These are phyloP conservation scores for Circinella umbellata DNA, from an alignment of 371 early-diverging fungal genomes.

Conservation along the genomic window DNA sequence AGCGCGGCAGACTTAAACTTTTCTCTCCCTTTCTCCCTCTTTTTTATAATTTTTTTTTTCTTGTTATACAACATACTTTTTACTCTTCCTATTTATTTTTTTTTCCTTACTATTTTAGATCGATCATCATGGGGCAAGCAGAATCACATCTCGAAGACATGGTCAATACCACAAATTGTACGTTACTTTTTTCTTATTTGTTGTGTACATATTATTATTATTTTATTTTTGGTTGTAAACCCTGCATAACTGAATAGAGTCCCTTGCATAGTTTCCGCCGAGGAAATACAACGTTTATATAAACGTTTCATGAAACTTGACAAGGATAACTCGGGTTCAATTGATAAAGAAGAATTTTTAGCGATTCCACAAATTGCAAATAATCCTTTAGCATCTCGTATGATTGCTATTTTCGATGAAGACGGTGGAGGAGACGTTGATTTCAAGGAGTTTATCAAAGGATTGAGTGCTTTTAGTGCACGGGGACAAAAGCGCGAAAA, in stretches of 20 bases:
- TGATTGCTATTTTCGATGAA: constrained; percentile 95
- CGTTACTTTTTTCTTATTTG: neutral
- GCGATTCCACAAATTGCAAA: constrained; percentile 93
- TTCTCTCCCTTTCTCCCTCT: neutral
- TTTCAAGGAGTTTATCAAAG: constrained; percentile 96
- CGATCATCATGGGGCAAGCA: constrained; percentile 44
- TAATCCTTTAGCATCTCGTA: constrained; percentile 94
- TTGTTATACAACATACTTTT: neutral
- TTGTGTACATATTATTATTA: neutral
- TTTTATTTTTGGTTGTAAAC: neutral
- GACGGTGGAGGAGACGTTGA: constrained; percentile 98
- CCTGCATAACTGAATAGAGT: neutral
- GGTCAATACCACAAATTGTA: constrained; percentile 59
- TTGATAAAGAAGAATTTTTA: constrained; percentile 96
- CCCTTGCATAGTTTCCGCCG: constrained; percentile 73
- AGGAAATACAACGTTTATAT: constrained; percentile 96
- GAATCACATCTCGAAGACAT: constrained; percentile 59
- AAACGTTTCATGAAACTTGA: constrained; percentile 97
- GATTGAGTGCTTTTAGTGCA: constrained; percentile 90
- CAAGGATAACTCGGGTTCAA: constrained; percentile 92
- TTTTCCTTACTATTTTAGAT: neutral
- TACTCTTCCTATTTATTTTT: too few species aligned
- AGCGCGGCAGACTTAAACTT: too few species aligned
- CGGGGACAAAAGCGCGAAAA: constrained; percentile 94
- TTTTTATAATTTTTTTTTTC: constrained; percentile 2